These are phyloP conservation scores for Cyclotella sp. DNA, from an alignment of 108 stramenopile species.

Conservation along the genomic window DNA sequence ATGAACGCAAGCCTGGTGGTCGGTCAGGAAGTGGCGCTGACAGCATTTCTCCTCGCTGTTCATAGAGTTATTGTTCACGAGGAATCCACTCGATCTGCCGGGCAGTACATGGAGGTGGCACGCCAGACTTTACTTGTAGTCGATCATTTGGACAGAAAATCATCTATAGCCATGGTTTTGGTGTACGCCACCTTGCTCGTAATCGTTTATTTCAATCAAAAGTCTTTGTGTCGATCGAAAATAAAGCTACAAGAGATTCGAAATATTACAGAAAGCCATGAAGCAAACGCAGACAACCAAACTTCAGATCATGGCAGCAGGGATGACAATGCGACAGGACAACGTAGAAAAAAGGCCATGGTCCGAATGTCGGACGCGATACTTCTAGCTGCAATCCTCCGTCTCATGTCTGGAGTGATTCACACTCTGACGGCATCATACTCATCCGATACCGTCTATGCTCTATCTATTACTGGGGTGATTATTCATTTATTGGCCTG, in stretches of 20 bases:
- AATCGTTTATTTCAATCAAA: constrained; percentile 31
- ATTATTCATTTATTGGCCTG: constrained; percentile 67
- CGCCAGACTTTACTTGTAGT: constrained; percentile 1
- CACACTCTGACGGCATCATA: constrained; percentile 80
- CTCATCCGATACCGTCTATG: constrained; percentile 76
- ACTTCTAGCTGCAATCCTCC: constrained; percentile 57
- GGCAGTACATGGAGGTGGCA: neutral
- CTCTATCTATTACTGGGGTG: constrained; percentile 68
- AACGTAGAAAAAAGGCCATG: constrained; percentile 26
- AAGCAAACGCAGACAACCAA: neutral
- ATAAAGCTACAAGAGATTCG: neutral
- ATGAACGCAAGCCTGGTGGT: constrained; percentile 55
- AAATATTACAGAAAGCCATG: neutral
- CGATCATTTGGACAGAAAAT: constrained; percentile 10
- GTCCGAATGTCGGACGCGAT: constrained; percentile 59
- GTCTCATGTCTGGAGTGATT: constrained; percentile 61
- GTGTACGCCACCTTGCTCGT: constrained; percentile 51
- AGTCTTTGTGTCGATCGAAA: neutral
- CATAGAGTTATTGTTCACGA: constrained; percentile 49
- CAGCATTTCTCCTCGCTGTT: constrained; percentile 57
- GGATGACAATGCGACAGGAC: too few relatives aligned
- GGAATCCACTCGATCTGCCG: constrained; percentile 3
- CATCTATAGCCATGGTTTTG: constrained; percentile 29
- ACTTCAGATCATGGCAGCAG: constrained; percentile 9
- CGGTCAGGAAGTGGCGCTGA: constrained; percentile 76